These are phyloP conservation scores for Malassezia caprae DNA, from an alignment of 1,284 basidiomycete genomes.

Conservation along the genomic window DNA sequence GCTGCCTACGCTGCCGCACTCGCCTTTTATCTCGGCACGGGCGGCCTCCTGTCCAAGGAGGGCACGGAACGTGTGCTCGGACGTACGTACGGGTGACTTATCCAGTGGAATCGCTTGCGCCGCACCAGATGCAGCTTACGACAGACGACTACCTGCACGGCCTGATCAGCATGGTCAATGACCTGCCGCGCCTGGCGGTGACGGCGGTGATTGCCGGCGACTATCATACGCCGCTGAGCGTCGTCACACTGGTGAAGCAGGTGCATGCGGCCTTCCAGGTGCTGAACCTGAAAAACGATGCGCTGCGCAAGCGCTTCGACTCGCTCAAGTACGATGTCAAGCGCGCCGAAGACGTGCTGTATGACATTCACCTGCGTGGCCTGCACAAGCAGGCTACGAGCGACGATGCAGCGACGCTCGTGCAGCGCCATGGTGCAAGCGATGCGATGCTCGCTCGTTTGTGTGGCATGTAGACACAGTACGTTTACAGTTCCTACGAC, in stretches of 20 bases:
- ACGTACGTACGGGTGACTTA: constrained; percentile 4
- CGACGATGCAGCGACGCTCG: background rate
- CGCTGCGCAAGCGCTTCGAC: constrained; percentile 40
- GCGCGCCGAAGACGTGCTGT: constrained; percentile 44
- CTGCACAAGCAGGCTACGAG: constrained; percentile 10
- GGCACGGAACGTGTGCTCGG: constrained; percentile 20
- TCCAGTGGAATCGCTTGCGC: background rate
- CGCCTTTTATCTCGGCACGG: constrained; percentile 21
- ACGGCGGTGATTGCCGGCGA: constrained; percentile 26
- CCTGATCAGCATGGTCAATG: constrained; percentile 35
- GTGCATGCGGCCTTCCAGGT: constrained; percentile 41
- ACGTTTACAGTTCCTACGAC: background rate
- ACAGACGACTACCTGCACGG: constrained; percentile 43
- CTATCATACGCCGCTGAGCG: constrained; percentile 30
- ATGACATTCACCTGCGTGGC: constrained; percentile 38
- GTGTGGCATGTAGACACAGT: background rate
- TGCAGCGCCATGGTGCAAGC: background rate
- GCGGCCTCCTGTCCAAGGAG: constrained; percentile 24
- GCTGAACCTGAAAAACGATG: constrained; percentile 46
- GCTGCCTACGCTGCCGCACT: constrained; percentile 16
- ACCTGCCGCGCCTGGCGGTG: constrained; percentile 28
- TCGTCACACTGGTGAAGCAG: constrained; percentile 39
- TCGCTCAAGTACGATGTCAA: constrained; percentile 47
- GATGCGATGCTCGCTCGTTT: background rate
- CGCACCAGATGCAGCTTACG: constrained; percentile 19